Conservation (phyloP, 2,329 filamentous ascomycete genomes). For the Coniochaeta ligniaria region DNA sequence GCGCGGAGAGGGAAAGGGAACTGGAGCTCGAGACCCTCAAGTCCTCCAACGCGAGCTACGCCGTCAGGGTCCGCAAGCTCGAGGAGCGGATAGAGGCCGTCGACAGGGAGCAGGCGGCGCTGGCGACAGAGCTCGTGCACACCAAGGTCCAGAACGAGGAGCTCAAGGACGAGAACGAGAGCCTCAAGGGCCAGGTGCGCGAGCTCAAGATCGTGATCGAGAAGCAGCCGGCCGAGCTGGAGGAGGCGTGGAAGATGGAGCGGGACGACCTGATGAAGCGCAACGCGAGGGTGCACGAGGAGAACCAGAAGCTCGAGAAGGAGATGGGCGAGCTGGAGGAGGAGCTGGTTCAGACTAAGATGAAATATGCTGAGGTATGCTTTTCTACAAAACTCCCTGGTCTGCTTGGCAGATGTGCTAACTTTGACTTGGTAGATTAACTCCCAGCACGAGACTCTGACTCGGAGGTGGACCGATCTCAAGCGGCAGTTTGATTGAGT, state of each 20-base stretch:
- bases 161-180: slow-evolving; percentile 83
- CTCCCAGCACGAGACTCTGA: slow-evolving; percentile 62
- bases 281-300: slow-evolving; percentile 88
- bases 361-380: slow-evolving; percentile 90
- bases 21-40: slow-evolving; percentile 70
- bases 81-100: slow-evolving; percentile 84
- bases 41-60: slow-evolving; percentile 57
- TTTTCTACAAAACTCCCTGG: neutral
- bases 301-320: slow-evolving; percentile 83
- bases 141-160: slow-evolving; percentile 92
- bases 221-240: slow-evolving; percentile 81
- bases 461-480: slow-evolving; percentile 71
- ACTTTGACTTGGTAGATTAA: slow-evolving; percentile 50
- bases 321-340: slow-evolving; percentile 89
- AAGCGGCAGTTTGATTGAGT: slow-evolving; percentile 46
- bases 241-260: slow-evolving; percentile 72
- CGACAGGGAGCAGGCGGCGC: slow-evolving; percentile 82
- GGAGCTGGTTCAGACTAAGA: slow-evolving; percentile 85
- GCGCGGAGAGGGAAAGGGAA: slow-evolving; percentile 75
- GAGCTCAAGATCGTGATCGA: slow-evolving; percentile 85
- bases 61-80: slow-evolving; percentile 71
- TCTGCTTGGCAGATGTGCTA: neutral
- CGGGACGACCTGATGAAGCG: slow-evolving; percentile 89
- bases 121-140: slow-evolving; percentile 86
- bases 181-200: slow-evolving; percentile 72